Base-by-base conservation (phyloP, 148 eudicot genomes). In the Arbutus unedo region DNA sequence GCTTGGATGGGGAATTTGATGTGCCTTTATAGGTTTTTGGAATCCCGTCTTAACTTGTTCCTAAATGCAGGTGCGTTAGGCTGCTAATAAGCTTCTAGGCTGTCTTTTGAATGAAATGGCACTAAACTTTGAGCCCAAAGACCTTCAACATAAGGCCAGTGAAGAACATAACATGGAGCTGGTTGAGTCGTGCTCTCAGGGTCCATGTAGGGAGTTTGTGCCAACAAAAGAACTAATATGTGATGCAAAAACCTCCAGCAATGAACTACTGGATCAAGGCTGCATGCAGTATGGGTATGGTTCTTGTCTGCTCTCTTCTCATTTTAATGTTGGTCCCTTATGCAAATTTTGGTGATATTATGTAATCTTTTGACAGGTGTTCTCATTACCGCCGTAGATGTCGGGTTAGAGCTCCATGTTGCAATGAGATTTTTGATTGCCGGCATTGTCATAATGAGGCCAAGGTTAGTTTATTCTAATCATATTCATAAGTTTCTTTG, bases 391-490 rank as follows among this genome's bases (percentile, higher is more conserved):
- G 92, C 51, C 83, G 97, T 78, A 87, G 99, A 82, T 96, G 98
- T 81, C 89, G 87, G 66, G 91, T 96, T 84, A 89, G 90, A 88
- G 93, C 98, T 73, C 99, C 97, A 3, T 96, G 99, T 81, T 96
- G 99, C 86, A 86, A 89, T 84, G 95, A 92, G 90, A 83, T 94
- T 48, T 96, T 91, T 92, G 96, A 90, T 77, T 96, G 99, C 81
- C 93, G 92, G n/a, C 94, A 93, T 82, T 96, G 99, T 82, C 99
- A 96, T 83, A 91, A 96, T 59, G 99, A 96, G 79, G 91, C 89
- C 48, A 94, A 90, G 98, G 98, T 96, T 79, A 64, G 92, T 82
- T 67, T 57, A 31, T 31, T 47, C 14, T 81, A 43, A 68, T 76
- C 51, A 25, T 57, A 15, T 43, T 31, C n/a, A 18, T 55, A 54